A percentile compares a stretch with the other conserved stretches of the same genome.
phyloP scores from a whole-genome alignment of 1,284 basidiomycete genomes.

The Ceratobasidium sp. region DNA sequence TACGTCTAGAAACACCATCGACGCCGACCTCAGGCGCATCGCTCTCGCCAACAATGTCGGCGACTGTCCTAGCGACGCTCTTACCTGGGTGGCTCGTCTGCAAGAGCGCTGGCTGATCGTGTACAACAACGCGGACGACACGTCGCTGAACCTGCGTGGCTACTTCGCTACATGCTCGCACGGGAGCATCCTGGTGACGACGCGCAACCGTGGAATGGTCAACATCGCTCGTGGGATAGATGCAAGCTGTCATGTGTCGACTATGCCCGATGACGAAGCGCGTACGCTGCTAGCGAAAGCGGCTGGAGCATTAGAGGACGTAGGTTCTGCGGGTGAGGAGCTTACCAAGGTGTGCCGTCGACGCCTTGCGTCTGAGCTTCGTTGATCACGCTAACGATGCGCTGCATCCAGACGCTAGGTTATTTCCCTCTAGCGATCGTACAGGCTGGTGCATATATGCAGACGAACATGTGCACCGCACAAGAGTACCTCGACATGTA shows the following conservation, averaged over 20 bases:
- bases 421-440: slow-evolving; percentile 8
- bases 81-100: slow-evolving; percentile 28
- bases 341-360: neutral
- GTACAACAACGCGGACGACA: slow-evolving; percentile 14
- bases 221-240: neutral
- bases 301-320: too few species aligned
- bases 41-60: neutral
- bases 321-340: neutral
- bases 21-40: neutral
- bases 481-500: neutral
- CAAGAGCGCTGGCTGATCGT: slow-evolving; percentile 1
- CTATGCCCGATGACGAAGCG: neutral
- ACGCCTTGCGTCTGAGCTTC: neutral
- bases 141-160: neutral
- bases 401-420: neutral
- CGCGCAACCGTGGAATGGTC: slow-evolving; percentile 13
- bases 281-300: neutral
- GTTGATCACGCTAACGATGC: neutral
- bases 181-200: slow-evolving; percentile 27
- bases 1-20: neutral
- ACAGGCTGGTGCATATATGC: slow-evolving; percentile 14
- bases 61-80: neutral
- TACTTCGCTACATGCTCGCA: slow-evolving; percentile 16
- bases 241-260: neutral
- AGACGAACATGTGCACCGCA: neutral